These are phyloP conservation scores for Penicillium angulare DNA, from an alignment of 495 filamentous ascomycete species.

Conservation along the genomic window DNA sequence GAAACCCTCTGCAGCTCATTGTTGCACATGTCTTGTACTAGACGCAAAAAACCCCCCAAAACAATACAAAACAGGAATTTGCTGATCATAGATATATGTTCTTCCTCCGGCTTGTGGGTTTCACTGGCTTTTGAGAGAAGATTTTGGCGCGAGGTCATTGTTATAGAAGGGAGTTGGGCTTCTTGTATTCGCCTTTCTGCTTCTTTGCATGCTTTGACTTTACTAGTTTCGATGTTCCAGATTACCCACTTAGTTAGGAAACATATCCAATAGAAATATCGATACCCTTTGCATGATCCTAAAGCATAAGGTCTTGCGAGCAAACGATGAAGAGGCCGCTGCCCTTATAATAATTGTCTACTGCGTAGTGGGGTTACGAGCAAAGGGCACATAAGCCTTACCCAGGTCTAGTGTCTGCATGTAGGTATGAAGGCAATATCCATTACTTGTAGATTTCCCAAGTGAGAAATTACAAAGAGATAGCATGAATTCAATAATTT, in stretches of 20 bases:
- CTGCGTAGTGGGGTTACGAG: too few relatives aligned
- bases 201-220: not conserved
- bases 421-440: too few relatives aligned
- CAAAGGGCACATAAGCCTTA: too few relatives aligned
- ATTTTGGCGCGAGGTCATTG: slow-evolving; percentile 9
- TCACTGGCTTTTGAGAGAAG: slow-evolving; percentile 1
- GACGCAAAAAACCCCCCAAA: too few relatives aligned
- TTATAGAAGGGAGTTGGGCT: slow-evolving; percentile 16
- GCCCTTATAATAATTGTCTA: too few relatives aligned
- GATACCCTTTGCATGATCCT: not conserved
- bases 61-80: slow-evolving; percentile 1
- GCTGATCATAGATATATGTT: slow-evolving; percentile 13
- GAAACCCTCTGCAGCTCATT: slow-evolving; percentile 1
- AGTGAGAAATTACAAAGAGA: too few relatives aligned
- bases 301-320: too few relatives aligned
- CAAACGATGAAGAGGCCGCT: too few relatives aligned
- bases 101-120: not conserved
- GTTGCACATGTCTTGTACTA: slow-evolving; percentile 5
- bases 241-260: slow-evolving; percentile 5
- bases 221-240: too few relatives aligned
- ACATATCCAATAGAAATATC: slow-evolving; percentile 2
- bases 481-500: too few relatives aligned
- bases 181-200: slow-evolving; percentile 1
- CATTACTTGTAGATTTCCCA: too few relatives aligned
- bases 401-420: too few relatives aligned